phyloP scores from a whole-genome alignment of 495 filamentous ascomycete species.

The Aspergillus wentii region DNA sequence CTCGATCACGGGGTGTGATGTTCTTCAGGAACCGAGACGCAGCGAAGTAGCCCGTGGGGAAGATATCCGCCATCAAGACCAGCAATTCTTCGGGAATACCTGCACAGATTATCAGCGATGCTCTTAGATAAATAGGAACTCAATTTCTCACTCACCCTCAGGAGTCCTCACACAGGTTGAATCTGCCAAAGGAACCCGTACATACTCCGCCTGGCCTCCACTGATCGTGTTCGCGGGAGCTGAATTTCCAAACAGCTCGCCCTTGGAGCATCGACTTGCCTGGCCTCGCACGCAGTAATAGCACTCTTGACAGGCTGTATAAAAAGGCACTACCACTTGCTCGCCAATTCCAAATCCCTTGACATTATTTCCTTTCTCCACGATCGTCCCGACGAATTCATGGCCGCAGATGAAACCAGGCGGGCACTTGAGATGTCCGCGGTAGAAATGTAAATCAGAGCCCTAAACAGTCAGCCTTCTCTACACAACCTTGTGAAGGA shows the following conservation, averaged over 20 bases:
- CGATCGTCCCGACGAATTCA: constrained; percentile 71
- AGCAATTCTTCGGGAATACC: constrained; percentile 66
- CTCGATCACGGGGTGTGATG: constrained; percentile 46
- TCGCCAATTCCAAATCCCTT: constrained; percentile 63
- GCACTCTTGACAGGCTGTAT: constrained; percentile 61
- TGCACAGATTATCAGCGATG: background rate
- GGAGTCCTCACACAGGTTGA: constrained; percentile 69
- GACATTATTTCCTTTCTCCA: constrained; percentile 54
- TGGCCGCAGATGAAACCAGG: constrained; percentile 56
- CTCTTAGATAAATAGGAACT: background rate
- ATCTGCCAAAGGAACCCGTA: constrained; percentile 77
- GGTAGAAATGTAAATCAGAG: constrained; percentile 78
- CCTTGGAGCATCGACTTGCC: constrained; percentile 55
- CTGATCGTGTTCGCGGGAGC: constrained; percentile 43
- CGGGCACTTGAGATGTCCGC: constrained; percentile 60
- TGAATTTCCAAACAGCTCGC: constrained; percentile 64
- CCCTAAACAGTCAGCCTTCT: constrained; percentile 29
- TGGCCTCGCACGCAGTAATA: constrained; percentile 67
- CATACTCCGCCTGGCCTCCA: constrained; percentile 84
- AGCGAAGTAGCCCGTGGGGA: constrained; percentile 81
- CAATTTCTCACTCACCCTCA: constrained; percentile 15
- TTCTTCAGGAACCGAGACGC: constrained; percentile 66
- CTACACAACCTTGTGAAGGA: no score
- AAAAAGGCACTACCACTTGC: constrained; percentile 71
- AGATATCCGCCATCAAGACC: constrained; percentile 55